These are phyloP conservation scores for Leptoxyphium fumago DNA, from an alignment of 2,329 filamentous ascomycete species.

Conservation along the genomic window DNA sequence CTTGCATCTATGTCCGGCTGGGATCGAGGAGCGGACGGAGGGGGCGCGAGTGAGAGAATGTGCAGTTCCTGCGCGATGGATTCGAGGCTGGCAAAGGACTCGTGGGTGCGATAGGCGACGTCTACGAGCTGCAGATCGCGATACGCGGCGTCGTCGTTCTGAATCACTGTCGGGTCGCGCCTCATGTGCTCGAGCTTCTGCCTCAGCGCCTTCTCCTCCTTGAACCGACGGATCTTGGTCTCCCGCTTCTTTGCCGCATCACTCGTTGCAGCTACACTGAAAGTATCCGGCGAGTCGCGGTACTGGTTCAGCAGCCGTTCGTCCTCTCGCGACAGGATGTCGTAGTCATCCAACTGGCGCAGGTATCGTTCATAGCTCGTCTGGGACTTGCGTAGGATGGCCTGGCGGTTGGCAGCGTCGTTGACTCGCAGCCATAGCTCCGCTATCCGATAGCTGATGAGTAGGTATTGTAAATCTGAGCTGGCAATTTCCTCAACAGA, in stretches of 20 bases:
- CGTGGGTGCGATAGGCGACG: conserved; percentile 57
- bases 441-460: conserved; percentile 63
- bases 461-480: conserved; percentile 68
- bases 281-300: conserved; percentile 53
- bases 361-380: conserved; percentile 67
- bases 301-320: conserved; percentile 59
- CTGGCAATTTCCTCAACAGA: conserved; percentile 74
- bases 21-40: conserved; percentile 28
- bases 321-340: conserved; percentile 50
- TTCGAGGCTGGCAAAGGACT: conserved; percentile 77
- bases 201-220: conserved; percentile 72
- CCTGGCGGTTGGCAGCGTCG: conserved; percentile 43
- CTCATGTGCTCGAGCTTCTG: conserved; percentile 60
- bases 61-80: conserved; percentile 70
- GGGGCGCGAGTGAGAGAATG: conserved; percentile 62
- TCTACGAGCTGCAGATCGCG: conserved; percentile 66
- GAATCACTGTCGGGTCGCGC: conserved; percentile 43
- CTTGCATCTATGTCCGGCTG: conserved; percentile 23
- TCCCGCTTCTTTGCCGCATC: conserved; percentile 59
- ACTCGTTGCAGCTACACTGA: conserved; percentile 48
- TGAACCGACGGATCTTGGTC: conserved; percentile 74
- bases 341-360: conserved; percentile 62
- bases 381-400: conserved; percentile 48
- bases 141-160: conserved; percentile 72
- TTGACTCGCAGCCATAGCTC: conserved; percentile 61